phyloP scores from a whole-genome alignment of 2,329 filamentous ascomycete species.

The Fulvia fulva region DNA sequence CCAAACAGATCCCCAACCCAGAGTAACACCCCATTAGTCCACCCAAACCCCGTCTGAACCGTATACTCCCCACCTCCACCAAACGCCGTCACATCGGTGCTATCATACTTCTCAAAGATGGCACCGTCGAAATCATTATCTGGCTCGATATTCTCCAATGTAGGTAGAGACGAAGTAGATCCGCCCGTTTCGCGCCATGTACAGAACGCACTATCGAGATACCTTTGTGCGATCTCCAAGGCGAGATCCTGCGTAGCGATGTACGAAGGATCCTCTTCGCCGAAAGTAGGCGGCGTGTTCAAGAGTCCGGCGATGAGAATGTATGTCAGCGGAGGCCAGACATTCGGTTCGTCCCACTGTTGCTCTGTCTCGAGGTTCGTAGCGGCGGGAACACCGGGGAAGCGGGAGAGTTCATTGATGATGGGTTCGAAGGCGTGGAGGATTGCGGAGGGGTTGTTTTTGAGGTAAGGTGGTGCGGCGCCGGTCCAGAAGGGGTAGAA shows the following conservation, averaged over 20 bases:
- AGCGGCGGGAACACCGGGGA: conserved; percentile 57
- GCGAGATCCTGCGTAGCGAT: conserved; percentile 53
- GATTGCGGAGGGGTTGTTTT: conserved; percentile 57
- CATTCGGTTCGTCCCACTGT: conserved; percentile 68
- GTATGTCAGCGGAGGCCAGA: conserved; percentile 66
- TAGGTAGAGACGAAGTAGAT: conserved; percentile 51
- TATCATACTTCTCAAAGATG: conserved; percentile 68
- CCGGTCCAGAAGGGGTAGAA: conserved; percentile 69
- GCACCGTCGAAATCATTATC: conserved; percentile 44
- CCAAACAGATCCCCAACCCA: conserved; percentile 63
- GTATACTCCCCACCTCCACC: conserved; percentile 65
- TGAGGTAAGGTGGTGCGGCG: conserved; percentile 55
- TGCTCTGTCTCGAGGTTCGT: conserved; percentile 60
- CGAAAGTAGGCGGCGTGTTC: conserved; percentile 56
- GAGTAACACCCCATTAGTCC: conserved; percentile 66
- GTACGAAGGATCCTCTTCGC: conserved; percentile 52
- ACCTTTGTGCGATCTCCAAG: conserved; percentile 59
- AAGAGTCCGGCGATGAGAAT: conserved; percentile 60
- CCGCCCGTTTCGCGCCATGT: conserved; percentile 67
- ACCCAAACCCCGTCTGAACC: conserved; percentile 67
- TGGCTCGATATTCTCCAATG: conserved; percentile 46
- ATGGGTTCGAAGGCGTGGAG: conserved; percentile 54
- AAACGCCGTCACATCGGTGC: conserved; percentile 57
- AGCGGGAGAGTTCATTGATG: conserved; percentile 48
- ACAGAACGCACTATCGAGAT: conserved; percentile 65